phyloP scores from a whole-genome alignment of 805 yeast genomes.

The Lipomyces starkeyi region DNA sequence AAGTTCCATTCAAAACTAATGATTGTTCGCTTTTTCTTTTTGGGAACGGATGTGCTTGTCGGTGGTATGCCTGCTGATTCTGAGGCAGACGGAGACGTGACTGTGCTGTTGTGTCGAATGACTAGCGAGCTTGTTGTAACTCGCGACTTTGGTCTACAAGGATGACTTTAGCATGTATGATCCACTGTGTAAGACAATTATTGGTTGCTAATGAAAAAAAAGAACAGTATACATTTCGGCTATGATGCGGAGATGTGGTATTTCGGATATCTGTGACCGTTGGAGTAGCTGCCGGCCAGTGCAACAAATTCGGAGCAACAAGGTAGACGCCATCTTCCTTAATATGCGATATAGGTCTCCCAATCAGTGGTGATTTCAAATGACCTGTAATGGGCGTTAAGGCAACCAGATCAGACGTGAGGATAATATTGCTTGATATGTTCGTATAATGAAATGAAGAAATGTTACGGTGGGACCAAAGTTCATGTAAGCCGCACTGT shows the following conservation, averaged over 20 bases:
- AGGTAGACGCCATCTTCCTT: background rate
- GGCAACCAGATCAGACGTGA: background rate
- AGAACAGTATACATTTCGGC: background rate
- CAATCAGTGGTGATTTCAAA: background rate
- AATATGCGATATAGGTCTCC: background rate
- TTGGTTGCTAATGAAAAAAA: background rate
- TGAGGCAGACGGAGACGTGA: background rate
- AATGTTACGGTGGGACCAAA: too few species aligned
- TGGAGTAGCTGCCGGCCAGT: background rate
- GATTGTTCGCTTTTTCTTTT: background rate
- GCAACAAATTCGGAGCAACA: background rate
- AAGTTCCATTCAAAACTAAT: conserved; percentile 26
- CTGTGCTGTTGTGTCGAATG: background rate
- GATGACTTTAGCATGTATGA: background rate
- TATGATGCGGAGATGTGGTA: background rate
- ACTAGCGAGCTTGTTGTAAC: background rate
- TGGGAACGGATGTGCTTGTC: background rate
- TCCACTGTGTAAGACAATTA: background rate
- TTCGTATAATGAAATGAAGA: too few species aligned
- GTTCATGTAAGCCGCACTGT: too few species aligned
- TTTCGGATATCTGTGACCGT: background rate
- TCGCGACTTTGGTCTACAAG: background rate
- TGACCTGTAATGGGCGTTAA: background rate
- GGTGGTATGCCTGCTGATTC: background rate
- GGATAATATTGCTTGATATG: background rate